These are phyloP conservation scores for Kalanchoe fedtschenkoi DNA, from an alignment of 164 flowering plant genomes.

Conservation along the genomic window DNA sequence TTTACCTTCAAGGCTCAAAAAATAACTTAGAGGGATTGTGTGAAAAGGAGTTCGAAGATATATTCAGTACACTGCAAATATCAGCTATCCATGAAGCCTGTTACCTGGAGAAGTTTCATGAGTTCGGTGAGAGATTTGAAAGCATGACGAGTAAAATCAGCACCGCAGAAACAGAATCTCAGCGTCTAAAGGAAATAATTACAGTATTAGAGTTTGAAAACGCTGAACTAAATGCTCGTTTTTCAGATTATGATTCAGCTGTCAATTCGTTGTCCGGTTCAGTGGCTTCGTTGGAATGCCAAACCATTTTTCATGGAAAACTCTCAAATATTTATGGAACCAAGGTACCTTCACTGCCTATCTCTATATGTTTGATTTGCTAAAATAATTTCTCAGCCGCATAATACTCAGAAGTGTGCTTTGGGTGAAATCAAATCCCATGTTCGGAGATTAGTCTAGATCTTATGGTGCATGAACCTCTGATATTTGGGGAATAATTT, in stretches of 20 bases:
- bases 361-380: background rate
- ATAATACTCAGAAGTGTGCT: background rate
- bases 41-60: slow-evolving; percentile 26
- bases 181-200: slow-evolving; percentile 25
- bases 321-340: slow-evolving; percentile 13
- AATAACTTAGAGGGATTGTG: slow-evolving; percentile 25
- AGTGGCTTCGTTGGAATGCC: slow-evolving; percentile 35
- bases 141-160: slow-evolving; percentile 19
- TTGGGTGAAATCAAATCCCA: background rate
- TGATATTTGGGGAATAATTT: no score
- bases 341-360: slow-evolving; percentile 27
- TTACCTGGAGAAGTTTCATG: slow-evolving; percentile 38
- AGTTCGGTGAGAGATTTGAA: slow-evolving; percentile 23
- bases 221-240: slow-evolving; percentile 26
- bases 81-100: slow-evolving; percentile 27
- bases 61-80: slow-evolving; percentile 30
- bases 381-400: background rate
- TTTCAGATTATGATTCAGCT: slow-evolving; percentile 31
- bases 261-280: slow-evolving; percentile 22
- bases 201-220: slow-evolving; percentile 27
- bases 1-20: slow-evolving; percentile 13
- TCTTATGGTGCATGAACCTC: no score
- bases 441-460: background rate
- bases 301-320: slow-evolving; percentile 9
- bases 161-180: slow-evolving; percentile 20